Percentiles rank a stretch among this genome's conserved stretches.
Conservation (phyloP, 805 yeast genomes). For the Starmerella cellae region DNA sequence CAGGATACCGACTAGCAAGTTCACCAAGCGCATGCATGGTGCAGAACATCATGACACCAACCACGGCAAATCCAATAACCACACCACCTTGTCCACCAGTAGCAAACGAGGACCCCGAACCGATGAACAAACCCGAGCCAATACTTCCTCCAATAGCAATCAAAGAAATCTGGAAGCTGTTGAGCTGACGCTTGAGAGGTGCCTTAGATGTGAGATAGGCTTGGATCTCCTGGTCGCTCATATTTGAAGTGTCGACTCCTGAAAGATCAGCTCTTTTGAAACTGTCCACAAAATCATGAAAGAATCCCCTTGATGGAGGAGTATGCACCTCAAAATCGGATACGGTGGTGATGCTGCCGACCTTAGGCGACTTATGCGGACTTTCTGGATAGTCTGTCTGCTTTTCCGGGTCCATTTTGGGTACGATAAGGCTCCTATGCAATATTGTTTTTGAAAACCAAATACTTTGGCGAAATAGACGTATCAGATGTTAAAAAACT, state of each 20-base stretch:
- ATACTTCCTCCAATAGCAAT: conserved; percentile 77
- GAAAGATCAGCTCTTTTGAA: conserved; percentile 35
- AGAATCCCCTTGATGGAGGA: conserved; percentile 6
- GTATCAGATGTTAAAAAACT: no score
- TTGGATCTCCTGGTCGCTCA: conserved; percentile 26
- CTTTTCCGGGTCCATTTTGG: conserved; percentile 5
- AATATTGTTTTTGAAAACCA: no score
- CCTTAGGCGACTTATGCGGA: neutral
- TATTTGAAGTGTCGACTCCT: conserved; percentile 26
- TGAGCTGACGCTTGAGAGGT: conserved; percentile 28
- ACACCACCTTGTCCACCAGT: conserved; percentile 43
- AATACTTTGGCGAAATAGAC: no score
- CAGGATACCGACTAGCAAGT: conserved; percentile 51
- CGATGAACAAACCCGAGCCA: conserved; percentile 59
- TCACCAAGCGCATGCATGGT: conserved; percentile 59
- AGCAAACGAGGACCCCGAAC: conserved; percentile 37
- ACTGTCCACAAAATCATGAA: conserved; percentile 25
- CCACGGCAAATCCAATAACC: conserved; percentile 45
- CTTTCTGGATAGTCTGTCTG: neutral
- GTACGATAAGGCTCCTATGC: no score
- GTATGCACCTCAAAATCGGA: neutral
- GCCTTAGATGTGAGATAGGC: conserved; percentile 15
- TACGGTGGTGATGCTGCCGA: conserved; percentile 1
- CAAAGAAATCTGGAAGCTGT: conserved; percentile 34
- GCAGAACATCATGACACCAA: conserved; percentile 52